Conservation (phyloP, 345 rosid species). For the Gossypium australe region DNA sequence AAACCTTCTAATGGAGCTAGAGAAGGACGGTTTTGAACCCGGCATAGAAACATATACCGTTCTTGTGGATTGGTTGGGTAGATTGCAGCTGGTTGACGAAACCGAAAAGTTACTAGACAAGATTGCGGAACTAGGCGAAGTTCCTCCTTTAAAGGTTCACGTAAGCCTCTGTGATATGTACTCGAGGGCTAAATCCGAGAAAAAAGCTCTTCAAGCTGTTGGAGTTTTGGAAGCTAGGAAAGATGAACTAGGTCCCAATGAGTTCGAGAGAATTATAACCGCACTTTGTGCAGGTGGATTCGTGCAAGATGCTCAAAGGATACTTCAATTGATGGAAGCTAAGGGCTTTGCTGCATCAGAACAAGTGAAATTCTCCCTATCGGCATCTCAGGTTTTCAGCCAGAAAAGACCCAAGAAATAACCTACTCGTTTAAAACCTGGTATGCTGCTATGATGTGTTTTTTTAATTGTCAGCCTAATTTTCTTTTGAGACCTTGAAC, state of each 20-base stretch:
- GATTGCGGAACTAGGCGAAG: conserved; percentile 74
- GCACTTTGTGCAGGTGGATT: conserved; percentile 66
- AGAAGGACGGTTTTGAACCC: conserved; percentile 74
- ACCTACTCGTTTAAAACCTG: neutral
- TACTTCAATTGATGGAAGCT: conserved; percentile 49
- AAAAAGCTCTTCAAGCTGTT: conserved; percentile 74
- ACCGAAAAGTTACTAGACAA: conserved; percentile 67
- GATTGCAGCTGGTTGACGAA: conserved; percentile 67
- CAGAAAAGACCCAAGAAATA: conserved; percentile 19
- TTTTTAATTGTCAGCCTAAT: neutral
- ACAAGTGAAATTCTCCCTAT: conserved; percentile 27
- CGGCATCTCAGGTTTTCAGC: conserved; percentile 21
- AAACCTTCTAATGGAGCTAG: conserved; percentile 56
- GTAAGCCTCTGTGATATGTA: conserved; percentile 83
- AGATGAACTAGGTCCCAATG: conserved; percentile 43
- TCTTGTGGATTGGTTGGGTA: conserved; percentile 76
- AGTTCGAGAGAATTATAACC: conserved; percentile 53
- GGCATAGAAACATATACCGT: conserved; percentile 64
- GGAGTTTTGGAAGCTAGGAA: conserved; percentile 50
- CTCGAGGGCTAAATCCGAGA: conserved; percentile 51
- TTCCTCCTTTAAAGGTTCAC: conserved; percentile 58
- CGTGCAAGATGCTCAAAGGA: conserved; percentile 53
- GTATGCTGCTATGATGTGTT: neutral
- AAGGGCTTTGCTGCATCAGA: conserved; percentile 44
- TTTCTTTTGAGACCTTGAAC: neutral